Evolutionary conservation across 257 asterid genomes (phyloP).

Genomic region (Solanum neorickii): DNA sequence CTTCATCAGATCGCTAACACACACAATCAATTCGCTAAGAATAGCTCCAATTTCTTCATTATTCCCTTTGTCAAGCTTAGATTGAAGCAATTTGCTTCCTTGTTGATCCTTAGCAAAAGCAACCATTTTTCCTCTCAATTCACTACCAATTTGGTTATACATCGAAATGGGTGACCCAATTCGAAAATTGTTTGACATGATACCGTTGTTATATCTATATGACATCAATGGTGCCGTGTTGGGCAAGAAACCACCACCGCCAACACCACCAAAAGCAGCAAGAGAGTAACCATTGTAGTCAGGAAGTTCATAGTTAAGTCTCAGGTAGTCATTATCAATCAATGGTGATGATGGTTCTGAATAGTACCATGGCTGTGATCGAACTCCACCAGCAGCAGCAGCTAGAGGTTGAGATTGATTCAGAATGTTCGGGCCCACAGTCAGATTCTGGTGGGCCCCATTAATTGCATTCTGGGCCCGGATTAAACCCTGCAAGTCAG

Average conservation of each 20-base stretch:
- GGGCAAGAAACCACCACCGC: slow-evolving; percentile 32
- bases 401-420: neutral
- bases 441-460: slow-evolving; percentile 36
- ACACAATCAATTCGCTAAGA: slow-evolving; percentile 23
- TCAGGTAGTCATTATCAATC: neutral
- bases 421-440: slow-evolving; percentile 29
- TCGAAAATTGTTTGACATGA: neutral
- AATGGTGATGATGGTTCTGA: neutral
- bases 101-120: slow-evolving; percentile 25
- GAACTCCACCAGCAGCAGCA: neutral
- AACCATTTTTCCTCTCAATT: slow-evolving; percentile 30
- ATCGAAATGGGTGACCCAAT: neutral
- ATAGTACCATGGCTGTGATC: neutral
- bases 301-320: neutral
- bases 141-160: slow-evolving; percentile 1
- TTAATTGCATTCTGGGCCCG: slow-evolving; percentile 1
- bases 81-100: slow-evolving; percentile 28
- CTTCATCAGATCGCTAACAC: slow-evolving; percentile 28
- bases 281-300: neutral
- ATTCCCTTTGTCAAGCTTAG: slow-evolving; percentile 24
- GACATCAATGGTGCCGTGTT: slow-evolving; percentile 26
- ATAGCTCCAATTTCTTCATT: slow-evolving; percentile 28
- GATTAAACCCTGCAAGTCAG: neutral
- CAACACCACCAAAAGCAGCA: neutral
- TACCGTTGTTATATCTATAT: neutral